Evolutionary conservation across 2,329 filamentous ascomycete genomes (phyloP).

Genomic region (Colletotrichum spinosum): DNA sequence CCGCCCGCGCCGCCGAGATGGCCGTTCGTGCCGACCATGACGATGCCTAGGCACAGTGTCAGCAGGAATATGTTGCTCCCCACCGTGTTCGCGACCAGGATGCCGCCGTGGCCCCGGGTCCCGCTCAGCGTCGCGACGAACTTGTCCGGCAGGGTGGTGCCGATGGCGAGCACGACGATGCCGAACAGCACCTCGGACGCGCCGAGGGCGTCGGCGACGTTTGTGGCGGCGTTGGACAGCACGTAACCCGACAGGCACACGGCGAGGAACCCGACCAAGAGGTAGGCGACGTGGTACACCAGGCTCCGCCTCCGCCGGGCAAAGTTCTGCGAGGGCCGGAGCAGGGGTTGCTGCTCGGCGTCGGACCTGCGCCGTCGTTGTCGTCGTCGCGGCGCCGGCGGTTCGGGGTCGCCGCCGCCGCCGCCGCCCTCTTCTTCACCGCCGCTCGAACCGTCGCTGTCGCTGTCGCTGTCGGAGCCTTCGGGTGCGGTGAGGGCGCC

Average conservation of each 20-base stretch:
- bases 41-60: constrained; percentile 59
- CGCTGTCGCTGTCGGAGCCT: constrained; percentile 44
- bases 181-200: constrained; percentile 61
- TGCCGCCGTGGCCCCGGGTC: constrained; percentile 57
- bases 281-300: constrained; percentile 44
- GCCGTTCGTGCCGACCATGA: constrained; percentile 39
- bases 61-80: constrained; percentile 68
- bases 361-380: not conserved
- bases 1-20: constrained; percentile 27
- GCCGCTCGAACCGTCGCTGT: constrained; percentile 41
- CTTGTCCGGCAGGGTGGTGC: constrained; percentile 66
- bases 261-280: constrained; percentile 57
- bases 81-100: constrained; percentile 63
- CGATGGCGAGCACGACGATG: constrained; percentile 60
- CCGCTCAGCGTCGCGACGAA: constrained; percentile 62
- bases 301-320: constrained; percentile 19
- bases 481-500: constrained; percentile 55
- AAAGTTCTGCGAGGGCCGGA: constrained; percentile 23
- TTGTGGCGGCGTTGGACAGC: constrained; percentile 57
- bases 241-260: constrained; percentile 62
- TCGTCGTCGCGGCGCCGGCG: not conserved
- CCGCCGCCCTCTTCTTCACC: constrained; percentile 29
- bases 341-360: constrained; percentile 15
- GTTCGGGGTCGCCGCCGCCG: no score
- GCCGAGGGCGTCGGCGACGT: constrained; percentile 53